These are phyloP conservation scores for Elsinoe ampelina DNA, from an alignment of 2,329 filamentous ascomycete genomes.

Conservation along the genomic window DNA sequence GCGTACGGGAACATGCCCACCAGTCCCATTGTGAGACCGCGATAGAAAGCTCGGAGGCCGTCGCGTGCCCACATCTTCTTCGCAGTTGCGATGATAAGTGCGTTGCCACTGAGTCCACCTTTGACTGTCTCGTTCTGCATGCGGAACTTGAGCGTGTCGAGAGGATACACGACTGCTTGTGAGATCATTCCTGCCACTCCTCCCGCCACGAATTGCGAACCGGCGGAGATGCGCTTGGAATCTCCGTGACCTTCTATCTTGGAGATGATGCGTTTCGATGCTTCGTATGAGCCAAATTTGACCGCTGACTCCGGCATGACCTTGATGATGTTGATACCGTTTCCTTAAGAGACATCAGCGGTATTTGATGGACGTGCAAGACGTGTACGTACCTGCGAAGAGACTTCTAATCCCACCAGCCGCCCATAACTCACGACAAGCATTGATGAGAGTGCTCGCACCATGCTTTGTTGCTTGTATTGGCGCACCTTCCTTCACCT, in stretches of 20 bases:
- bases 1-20: conserved; percentile 97
- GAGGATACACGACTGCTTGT: conserved; percentile 89
- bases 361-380: background rate
- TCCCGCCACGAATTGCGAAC: conserved; percentile 83
- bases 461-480: conserved; percentile 56
- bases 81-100: conserved; percentile 71
- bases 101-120: conserved; percentile 73
- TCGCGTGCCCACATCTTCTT: conserved; percentile 76
- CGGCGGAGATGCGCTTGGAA: conserved; percentile 65
- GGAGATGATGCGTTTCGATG: conserved; percentile 73
- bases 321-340: conserved; percentile 92
- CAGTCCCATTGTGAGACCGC: conserved; percentile 85
- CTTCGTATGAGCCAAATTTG: conserved; percentile 94
- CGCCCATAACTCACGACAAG: conserved; percentile 69
- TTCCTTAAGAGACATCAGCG: conserved; percentile 54
- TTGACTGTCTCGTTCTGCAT: conserved; percentile 92
- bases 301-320: conserved; percentile 99
- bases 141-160: conserved; percentile 74
- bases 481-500: conserved; percentile 61
- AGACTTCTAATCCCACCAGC: conserved; percentile 80
- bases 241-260: conserved; percentile 82
- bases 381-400: conserved; percentile 65
- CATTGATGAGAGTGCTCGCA: conserved; percentile 59
- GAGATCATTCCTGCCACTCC: conserved; percentile 89
- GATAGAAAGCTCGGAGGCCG: conserved; percentile 70